A percentile compares a stretch with the other conserved stretches of the same genome.
These are phyloP conservation scores for Aureoboletus auriporus DNA, from an alignment of 768 basidiomycete genomes.

Conservation along the genomic window DNA sequence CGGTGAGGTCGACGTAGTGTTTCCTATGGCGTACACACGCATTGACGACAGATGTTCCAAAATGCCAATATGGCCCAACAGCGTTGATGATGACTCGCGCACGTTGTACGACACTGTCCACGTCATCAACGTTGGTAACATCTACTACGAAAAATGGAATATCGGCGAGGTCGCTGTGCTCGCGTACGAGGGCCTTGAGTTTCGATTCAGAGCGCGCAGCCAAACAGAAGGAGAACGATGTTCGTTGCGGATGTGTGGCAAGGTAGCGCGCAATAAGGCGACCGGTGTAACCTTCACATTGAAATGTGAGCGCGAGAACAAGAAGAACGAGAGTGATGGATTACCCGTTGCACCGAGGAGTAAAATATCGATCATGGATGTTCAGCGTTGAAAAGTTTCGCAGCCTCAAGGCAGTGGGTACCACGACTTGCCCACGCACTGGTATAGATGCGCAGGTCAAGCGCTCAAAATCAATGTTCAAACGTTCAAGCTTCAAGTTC, in stretches of 20 bases:
- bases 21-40: conserved; percentile 71
- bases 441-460: conserved; percentile 5
- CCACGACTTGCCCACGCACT: background rate
- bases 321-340: background rate
- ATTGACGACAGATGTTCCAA: conserved; percentile 73
- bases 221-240: conserved; percentile 60
- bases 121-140: conserved; percentile 46
- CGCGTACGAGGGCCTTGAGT: conserved; percentile 48
- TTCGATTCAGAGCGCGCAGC: conserved; percentile 67
- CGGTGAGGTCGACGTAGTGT: conserved; percentile 85
- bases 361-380: conserved; percentile 51
- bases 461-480: no score
- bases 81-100: conserved; percentile 72
- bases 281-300: conserved; percentile 58
- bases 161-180: conserved; percentile 38
- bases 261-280: conserved; percentile 67
- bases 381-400: conserved; percentile 8
- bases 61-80: conserved; percentile 71
- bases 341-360: conserved; percentile 67
- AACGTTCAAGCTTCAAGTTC: no score
- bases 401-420: background rate
- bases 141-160: conserved; percentile 55
- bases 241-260: conserved; percentile 52
- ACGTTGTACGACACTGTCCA: conserved; percentile 54
- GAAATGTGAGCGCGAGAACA: conserved; percentile 9